phyloP scores from a whole-genome alignment of 2,329 filamentous ascomycete species.

The Fusarium marasasianum region DNA sequence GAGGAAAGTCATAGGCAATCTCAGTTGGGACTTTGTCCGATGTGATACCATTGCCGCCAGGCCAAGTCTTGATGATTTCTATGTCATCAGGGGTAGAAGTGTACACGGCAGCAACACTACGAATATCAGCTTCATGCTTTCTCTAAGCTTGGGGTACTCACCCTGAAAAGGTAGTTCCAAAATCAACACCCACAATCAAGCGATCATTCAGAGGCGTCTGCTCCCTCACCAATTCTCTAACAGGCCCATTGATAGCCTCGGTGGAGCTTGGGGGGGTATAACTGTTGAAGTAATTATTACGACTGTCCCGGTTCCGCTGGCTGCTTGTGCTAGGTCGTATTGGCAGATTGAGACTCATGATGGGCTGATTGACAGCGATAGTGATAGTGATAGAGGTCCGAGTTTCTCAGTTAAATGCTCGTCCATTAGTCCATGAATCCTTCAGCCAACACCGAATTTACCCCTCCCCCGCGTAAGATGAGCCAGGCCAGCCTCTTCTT shows the following conservation, averaged over 20 bases:
- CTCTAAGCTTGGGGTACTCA: conserved; percentile 51
- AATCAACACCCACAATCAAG: conserved; percentile 81
- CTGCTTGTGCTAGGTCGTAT: conserved; percentile 57
- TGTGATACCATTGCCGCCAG: conserved; percentile 85
- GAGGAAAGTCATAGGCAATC: conserved; percentile 67
- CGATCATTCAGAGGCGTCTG: conserved; percentile 65
- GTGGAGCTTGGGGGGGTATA: conserved; percentile 65
- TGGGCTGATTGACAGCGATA: conserved; percentile 13
- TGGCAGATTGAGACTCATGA: conserved; percentile 63
- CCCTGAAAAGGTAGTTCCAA: conserved; percentile 86
- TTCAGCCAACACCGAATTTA: conserved; percentile 29
- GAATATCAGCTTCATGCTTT: not conserved
- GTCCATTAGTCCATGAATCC: conserved; percentile 26
- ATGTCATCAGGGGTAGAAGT: conserved; percentile 81
- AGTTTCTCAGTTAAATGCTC: conserved; percentile 4
- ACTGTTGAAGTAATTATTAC: conserved; percentile 63
- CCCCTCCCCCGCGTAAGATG: conserved; percentile 38
- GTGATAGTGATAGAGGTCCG: not conserved
- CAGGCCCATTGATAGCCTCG: conserved; percentile 70
- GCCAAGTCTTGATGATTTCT: conserved; percentile 87
- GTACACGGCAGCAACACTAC: conserved; percentile 73
- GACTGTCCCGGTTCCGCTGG: conserved; percentile 63
- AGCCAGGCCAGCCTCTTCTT: conserved; percentile 8
- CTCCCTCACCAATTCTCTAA: conserved; percentile 65
- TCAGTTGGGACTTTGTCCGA: conserved; percentile 88